These are phyloP conservation scores for Sarocladium brachiariae DNA, from an alignment of 2,329 filamentous ascomycete genomes.

Conservation along the genomic window DNA sequence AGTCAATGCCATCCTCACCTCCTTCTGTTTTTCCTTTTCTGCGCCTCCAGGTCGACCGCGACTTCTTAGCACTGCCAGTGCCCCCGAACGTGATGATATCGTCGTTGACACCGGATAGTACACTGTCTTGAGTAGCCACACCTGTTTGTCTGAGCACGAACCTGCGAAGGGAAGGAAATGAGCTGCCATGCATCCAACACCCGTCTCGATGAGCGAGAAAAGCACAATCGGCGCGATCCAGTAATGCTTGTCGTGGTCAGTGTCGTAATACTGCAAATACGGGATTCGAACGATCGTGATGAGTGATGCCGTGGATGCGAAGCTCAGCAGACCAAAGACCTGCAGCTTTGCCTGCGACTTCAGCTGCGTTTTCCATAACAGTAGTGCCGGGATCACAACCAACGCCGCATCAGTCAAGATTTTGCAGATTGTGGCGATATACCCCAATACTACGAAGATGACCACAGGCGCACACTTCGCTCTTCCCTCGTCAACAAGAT, in stretches of 20 bases:
- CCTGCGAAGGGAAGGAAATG: constrained; percentile 15
- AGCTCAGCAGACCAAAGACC: constrained; percentile 15
- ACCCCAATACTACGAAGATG: constrained; percentile 11
- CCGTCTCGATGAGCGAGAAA: constrained; percentile 18
- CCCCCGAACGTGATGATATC: constrained; percentile 5
- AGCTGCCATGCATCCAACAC: constrained; percentile 18
- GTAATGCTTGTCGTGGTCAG: constrained; percentile 14
- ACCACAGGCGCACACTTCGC: constrained; percentile 17
- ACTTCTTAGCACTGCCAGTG: not conserved
- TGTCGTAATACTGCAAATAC: constrained; percentile 17
- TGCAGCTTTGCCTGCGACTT: constrained; percentile 15
- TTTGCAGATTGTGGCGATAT: constrained; percentile 24
- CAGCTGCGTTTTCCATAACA: constrained; percentile 27
- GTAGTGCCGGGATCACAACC: constrained; percentile 23
- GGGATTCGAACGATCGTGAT: constrained; percentile 18
- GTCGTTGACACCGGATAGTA: not conserved
- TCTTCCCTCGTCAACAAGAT: constrained; percentile 15
- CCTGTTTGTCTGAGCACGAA: constrained; percentile 12
- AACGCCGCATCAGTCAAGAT: constrained; percentile 26
- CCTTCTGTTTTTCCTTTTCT: not conserved
- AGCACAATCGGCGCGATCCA: constrained; percentile 16
- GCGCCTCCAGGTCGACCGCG: not conserved
- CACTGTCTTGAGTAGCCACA: not conserved
- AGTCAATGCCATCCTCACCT: not conserved
- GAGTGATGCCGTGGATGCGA: constrained; percentile 18